Conservation (phyloP, 2,329 filamentous ascomycete species). For the Calycina herbarum region DNA sequence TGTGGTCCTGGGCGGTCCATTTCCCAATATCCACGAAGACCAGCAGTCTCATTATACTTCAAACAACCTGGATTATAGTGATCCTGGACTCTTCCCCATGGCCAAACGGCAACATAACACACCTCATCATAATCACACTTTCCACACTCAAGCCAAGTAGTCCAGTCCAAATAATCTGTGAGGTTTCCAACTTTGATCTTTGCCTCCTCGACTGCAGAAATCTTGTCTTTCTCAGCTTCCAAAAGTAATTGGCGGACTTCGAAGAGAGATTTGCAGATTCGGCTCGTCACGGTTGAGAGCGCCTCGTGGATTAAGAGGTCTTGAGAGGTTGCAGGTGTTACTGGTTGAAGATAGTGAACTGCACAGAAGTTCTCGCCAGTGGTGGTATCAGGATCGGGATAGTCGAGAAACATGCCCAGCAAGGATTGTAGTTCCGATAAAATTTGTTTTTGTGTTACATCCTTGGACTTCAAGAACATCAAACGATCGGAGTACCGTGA, state of each 20-base stretch:
- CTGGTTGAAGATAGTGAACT: conserved; percentile 45
- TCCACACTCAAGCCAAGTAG: conserved; percentile 57
- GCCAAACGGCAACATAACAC: conserved; percentile 66
- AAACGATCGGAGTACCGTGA: conserved; percentile 60
- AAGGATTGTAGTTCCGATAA: conserved; percentile 43
- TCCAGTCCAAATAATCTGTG: conserved; percentile 56
- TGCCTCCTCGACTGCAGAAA: background rate
- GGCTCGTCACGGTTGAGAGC: conserved; percentile 41
- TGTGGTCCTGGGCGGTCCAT: no score
- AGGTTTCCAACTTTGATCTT: conserved; percentile 38
- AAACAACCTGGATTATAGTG: conserved; percentile 50
- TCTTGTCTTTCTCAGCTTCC: conserved; percentile 6
- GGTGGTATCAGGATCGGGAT: conserved; percentile 39
- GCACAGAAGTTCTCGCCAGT: conserved; percentile 49
- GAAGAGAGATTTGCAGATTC: conserved; percentile 43
- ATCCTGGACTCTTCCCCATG: conserved; percentile 54
- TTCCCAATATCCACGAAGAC: conserved; percentile 21
- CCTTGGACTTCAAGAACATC: conserved; percentile 23
- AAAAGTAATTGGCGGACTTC: conserved; percentile 23
- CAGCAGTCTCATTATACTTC: conserved; percentile 24
- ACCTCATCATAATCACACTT: conserved; percentile 55
- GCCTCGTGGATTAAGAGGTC: conserved; percentile 49
- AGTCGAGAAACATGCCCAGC: conserved; percentile 47
- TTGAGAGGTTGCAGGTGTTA: conserved; percentile 39
- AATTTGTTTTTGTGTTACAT: conserved; percentile 24